phyloP scores from a whole-genome alignment of 768 basidiomycete species.

The Pilatotrama ljubarskyi region DNA sequence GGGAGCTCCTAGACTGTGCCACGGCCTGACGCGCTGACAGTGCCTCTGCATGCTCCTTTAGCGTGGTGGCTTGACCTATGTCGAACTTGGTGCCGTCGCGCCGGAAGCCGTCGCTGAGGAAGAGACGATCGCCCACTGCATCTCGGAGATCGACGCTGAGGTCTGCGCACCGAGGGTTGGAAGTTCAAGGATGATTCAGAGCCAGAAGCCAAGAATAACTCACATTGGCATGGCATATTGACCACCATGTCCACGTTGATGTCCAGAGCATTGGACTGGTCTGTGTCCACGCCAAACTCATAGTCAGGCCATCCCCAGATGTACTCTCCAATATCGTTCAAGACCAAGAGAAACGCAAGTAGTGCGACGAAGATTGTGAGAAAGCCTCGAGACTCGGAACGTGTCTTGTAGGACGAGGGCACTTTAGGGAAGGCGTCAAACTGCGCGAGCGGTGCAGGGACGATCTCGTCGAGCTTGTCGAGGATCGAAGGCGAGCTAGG shows the following conservation, averaged over 20 bases:
- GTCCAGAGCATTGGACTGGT: constrained; percentile 61
- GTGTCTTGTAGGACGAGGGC: constrained; percentile 76
- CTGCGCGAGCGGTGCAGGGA: constrained; percentile 63
- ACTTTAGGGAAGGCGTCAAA: constrained; percentile 91
- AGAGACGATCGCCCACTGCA: constrained; percentile 89
- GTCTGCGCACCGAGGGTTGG: constrained; percentile 43
- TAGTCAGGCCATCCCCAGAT: constrained; percentile 93
- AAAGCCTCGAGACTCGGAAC: constrained; percentile 79
- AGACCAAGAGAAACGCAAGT: constrained; percentile 69
- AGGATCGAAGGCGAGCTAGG: constrained; percentile 40
- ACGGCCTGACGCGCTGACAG: constrained; percentile 73
- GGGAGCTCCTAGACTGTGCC: constrained; percentile 70
- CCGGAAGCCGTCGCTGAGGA: constrained; percentile 74
- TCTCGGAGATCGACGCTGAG: constrained; percentile 89
- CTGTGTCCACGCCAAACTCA: constrained; percentile 82
- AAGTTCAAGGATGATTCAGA: background rate
- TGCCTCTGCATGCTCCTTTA: constrained; percentile 67
- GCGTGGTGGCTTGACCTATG: constrained; percentile 72
- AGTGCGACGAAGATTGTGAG: constrained; percentile 71
- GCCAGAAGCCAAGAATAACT: constrained; percentile 30
- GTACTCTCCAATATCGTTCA: constrained; percentile 89
- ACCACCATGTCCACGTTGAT: constrained; percentile 93
- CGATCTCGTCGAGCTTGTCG: constrained; percentile 61
- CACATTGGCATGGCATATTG: constrained; percentile 91
- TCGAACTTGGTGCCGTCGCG: constrained; percentile 88